Percentiles rank a stretch among this genome's conserved stretches.
Evolutionary conservation across 2,329 filamentous ascomycete species (phyloP).

Genomic region (Cryphonectria naterciae): DNA sequence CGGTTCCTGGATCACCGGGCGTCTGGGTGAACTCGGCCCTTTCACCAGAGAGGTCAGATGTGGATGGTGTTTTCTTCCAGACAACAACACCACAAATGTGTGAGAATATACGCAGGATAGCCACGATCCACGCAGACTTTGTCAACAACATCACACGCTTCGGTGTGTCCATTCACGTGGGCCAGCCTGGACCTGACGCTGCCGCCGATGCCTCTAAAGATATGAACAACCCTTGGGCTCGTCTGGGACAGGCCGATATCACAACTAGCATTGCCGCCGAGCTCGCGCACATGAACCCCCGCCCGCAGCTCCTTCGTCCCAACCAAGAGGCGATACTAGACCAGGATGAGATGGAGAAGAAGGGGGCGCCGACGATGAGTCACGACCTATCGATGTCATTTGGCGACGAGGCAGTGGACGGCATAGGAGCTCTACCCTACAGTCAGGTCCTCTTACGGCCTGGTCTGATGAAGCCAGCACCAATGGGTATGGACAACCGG

Average conservation of each 20-base stretch:
- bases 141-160: conserved; percentile 23
- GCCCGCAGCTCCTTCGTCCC: neutral
- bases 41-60: conserved; percentile 10
- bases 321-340: neutral
- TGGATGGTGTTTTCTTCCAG: neutral
- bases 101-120: conserved; percentile 17
- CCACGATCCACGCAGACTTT: conserved; percentile 22
- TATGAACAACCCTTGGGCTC: conserved; percentile 21
- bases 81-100: neutral
- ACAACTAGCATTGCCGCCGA: conserved; percentile 26
- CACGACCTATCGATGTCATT: conserved; percentile 14
- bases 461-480: conserved; percentile 5
- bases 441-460: conserved; percentile 6
- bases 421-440: conserved; percentile 15
- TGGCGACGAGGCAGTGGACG: neutral
- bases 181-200: conserved; percentile 14
- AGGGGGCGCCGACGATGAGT: neutral
- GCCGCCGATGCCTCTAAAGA: neutral
- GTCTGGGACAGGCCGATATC: conserved; percentile 16
- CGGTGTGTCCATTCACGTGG: conserved; percentile 28
- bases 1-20: conserved; percentile 17
- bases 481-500: conserved; percentile 25
- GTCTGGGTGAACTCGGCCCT: conserved; percentile 26
- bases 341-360: neutral
- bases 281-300: conserved; percentile 8